A percentile compares a stretch with the other conserved stretches of the same genome.
These are phyloP conservation scores for Malus hybrid DNA, from an alignment of 331 rosid genomes.

Conservation along the genomic window DNA sequence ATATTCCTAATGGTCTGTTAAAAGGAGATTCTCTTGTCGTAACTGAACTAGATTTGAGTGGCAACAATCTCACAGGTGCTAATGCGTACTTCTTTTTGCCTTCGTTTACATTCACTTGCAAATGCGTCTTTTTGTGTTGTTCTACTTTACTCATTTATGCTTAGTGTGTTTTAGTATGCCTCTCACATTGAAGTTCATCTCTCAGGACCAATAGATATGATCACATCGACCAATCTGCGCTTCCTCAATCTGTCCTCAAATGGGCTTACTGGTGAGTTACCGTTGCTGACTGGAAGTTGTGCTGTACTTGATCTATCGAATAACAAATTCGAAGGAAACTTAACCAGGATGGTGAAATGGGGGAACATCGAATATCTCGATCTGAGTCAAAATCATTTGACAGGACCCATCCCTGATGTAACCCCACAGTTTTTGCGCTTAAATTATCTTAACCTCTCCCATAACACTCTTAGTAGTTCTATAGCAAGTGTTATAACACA, in stretches of 20 bases:
- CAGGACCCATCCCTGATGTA: slow-evolving; percentile 68
- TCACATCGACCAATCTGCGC: slow-evolving; percentile 65
- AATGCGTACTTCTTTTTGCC: not conserved
- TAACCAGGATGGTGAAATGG: slow-evolving; percentile 77
- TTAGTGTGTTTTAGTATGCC: slow-evolving; percentile 4
- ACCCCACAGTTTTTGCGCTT: slow-evolving; percentile 83
- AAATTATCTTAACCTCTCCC: slow-evolving; percentile 73
- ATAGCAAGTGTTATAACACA: slow-evolving; percentile 58
- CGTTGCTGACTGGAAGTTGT: slow-evolving; percentile 85
- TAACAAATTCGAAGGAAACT: slow-evolving; percentile 72
- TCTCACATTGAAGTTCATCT: slow-evolving; percentile 26
- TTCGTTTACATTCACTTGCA: not conserved
- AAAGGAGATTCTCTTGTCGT: slow-evolving; percentile 87
- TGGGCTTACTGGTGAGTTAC: slow-evolving; percentile 66
- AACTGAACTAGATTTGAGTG: slow-evolving; percentile 87
- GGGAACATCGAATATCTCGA: slow-evolving; percentile 87
- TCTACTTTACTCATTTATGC: not conserved
- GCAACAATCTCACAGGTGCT: slow-evolving; percentile 90
- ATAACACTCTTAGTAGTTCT: slow-evolving; percentile 50
- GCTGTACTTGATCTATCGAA: slow-evolving; percentile 84
- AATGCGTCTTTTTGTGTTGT: slow-evolving; percentile 2
- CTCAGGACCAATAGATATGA: slow-evolving; percentile 67
- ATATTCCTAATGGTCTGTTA: slow-evolving; percentile 62
- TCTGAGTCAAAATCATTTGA: slow-evolving; percentile 71
- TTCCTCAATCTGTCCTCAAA: slow-evolving; percentile 73